Conservation (phyloP, 176 grass and related monocot species). For the Bonia amplexicaulis region DNA sequence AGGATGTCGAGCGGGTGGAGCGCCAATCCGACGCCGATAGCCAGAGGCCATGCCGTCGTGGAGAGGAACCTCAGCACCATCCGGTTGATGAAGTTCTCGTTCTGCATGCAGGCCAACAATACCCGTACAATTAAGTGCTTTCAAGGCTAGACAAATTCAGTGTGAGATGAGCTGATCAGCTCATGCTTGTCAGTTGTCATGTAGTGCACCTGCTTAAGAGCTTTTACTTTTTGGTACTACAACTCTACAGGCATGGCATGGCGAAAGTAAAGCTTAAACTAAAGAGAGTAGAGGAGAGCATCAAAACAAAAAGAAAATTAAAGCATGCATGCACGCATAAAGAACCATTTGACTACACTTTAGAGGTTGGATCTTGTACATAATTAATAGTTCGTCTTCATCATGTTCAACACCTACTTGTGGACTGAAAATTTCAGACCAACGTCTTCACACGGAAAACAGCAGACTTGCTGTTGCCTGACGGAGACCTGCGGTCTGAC, state of each 20-base stretch:
- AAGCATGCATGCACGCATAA: background rate
- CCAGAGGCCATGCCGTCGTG: background rate
- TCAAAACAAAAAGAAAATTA: background rate
- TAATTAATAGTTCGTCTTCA: background rate
- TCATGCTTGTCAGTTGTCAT: background rate
- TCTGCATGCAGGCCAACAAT: constrained; percentile 15
- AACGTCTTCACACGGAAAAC: no score
- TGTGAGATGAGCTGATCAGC: background rate
- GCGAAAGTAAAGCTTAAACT: constrained; percentile 7
- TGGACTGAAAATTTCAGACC: no score
- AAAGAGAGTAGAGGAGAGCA: background rate
- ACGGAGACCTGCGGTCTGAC: no score
- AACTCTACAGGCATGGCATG: background rate
- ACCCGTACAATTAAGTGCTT: background rate
- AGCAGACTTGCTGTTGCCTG: no score
- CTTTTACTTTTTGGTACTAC: constrained; percentile 1
- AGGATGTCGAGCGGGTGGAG: constrained; percentile 77
- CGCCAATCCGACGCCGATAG: constrained; percentile 21
- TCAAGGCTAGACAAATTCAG: background rate
- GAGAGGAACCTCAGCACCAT: constrained; percentile 50
- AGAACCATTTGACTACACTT: constrained; percentile 31
- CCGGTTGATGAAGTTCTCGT: constrained; percentile 53
- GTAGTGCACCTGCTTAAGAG: background rate
- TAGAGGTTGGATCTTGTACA: background rate
- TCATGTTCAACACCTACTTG: background rate